Evolutionary conservation across 2,329 filamentous ascomycete genomes (phyloP).

Genomic region (Cryphonectria radicalis): DNA sequence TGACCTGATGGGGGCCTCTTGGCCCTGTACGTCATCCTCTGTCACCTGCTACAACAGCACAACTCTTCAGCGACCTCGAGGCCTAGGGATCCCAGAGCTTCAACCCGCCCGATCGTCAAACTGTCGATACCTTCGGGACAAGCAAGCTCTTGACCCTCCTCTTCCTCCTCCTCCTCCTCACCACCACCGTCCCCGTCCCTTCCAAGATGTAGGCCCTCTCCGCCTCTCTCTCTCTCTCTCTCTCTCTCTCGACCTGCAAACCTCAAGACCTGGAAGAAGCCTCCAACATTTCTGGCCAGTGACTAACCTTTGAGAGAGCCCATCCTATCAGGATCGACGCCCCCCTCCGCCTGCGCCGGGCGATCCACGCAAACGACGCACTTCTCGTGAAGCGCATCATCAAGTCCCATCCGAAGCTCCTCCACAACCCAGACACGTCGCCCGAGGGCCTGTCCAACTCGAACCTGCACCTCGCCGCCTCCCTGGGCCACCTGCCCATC

Average conservation of each 20-base stretch:
- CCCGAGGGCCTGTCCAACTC: conserved; percentile 75
- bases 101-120: neutral
- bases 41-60: neutral
- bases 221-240: neutral
- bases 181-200: neutral
- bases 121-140: neutral
- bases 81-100: neutral
- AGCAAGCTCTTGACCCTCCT: neutral
- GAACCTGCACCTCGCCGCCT: conserved; percentile 79
- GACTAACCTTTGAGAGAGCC: neutral
- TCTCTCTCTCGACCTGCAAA: neutral
- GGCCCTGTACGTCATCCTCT: conserved; percentile 4
- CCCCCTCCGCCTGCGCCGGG: conserved; percentile 76
- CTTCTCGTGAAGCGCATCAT: conserved; percentile 78
- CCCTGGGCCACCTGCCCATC: conserved; percentile 71
- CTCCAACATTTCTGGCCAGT: neutral
- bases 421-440: conserved; percentile 80
- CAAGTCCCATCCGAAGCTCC: conserved; percentile 68
- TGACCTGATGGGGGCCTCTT: neutral
- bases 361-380: conserved; percentile 75
- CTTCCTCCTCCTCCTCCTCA: neutral
- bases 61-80: neutral
- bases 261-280: too few species aligned
- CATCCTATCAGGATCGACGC: conserved; percentile 70
- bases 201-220: neutral